Base-by-base conservation (phyloP, 495 filamentous ascomycete species). In the Aspergillus homomorphus region DNA sequence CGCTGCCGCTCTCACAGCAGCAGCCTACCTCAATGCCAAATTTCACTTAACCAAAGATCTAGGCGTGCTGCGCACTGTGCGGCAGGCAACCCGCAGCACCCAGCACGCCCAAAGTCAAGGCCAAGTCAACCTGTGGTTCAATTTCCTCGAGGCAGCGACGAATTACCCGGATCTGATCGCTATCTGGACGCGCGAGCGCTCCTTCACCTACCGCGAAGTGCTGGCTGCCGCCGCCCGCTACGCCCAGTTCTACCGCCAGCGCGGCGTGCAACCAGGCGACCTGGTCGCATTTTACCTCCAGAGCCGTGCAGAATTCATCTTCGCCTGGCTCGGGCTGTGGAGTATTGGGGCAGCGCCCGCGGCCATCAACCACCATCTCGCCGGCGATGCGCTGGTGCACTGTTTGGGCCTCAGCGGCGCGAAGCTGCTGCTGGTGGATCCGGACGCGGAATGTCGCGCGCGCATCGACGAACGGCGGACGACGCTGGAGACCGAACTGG, bases 361-460 rank as follows among this genome's bases (percentile, higher is more conserved):
- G 0, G 77, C 87, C 59, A 87, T 92, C 66, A 93, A 93, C 66
- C 84, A 88, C 60, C 84, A 90, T 63, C 76, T 92, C 0, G 70
- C 78, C 22, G 83, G 82, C 0, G 83, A 88, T 51, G 85, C 85
- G 1, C 65, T 92, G 57, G 55, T 89, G 42, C 88, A 92, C 68
- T 91, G 88, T 62, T 59, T 93, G 59, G 80, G 77, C 57, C 74
- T 91, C 45, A 78, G 79, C 22, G 79, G 75, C 4, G 75, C 82
- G 10, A 85, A 77, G 62, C 50, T 90, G 15, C 62, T 90, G 8
- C 61, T 93, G 26, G 85, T 89, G 10, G 89, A 91, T 62, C 83
- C 82, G 24, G 87, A 89, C 22, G 67, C 60, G 4, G 81, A 69
- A 10, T 79, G 85, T 26, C 66, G 65, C 16, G 73, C 68, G 19